Evolutionary conservation across 768 basidiomycete species (phyloP).

Genomic region (Naganishia onofrii): DNA sequence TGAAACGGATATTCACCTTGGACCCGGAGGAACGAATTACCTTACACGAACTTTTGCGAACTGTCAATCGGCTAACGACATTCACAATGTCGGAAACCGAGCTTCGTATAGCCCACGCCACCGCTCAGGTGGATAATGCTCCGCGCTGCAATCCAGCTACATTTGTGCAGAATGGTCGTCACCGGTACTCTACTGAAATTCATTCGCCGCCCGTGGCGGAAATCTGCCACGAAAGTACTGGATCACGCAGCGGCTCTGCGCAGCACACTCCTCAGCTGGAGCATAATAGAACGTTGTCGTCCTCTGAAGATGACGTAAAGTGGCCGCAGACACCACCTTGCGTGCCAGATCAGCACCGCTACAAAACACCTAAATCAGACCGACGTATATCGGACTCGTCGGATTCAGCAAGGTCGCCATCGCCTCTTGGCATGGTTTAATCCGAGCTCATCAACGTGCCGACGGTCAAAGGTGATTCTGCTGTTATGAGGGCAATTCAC

Average conservation of each 20-base stretch:
- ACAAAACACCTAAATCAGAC: background rate
- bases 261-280: conserved; percentile 20
- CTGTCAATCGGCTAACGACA: conserved; percentile 60
- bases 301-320: conserved; percentile 7
- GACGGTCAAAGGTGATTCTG: no score
- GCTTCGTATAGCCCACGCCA: conserved; percentile 49
- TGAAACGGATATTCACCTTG: conserved; percentile 70
- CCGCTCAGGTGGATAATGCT: conserved; percentile 44
- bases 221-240: background rate
- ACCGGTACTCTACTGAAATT: background rate
- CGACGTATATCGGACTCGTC: background rate
- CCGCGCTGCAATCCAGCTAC: conserved; percentile 7
- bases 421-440: background rate
- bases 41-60: conserved; percentile 62
- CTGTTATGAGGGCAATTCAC: background rate
- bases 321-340: conserved; percentile 19
- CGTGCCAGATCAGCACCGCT: background rate
- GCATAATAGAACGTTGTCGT: conserved; percentile 18
- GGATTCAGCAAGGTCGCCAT: conserved; percentile 7
- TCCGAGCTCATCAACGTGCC: background rate
- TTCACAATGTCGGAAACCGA: conserved; percentile 64
- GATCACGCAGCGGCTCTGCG: background rate
- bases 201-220: background rate
- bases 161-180: background rate
- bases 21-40: conserved; percentile 64